Conservation (phyloP, 139 green algal species). For the Cymbomonas tetramitiformis region DNA sequence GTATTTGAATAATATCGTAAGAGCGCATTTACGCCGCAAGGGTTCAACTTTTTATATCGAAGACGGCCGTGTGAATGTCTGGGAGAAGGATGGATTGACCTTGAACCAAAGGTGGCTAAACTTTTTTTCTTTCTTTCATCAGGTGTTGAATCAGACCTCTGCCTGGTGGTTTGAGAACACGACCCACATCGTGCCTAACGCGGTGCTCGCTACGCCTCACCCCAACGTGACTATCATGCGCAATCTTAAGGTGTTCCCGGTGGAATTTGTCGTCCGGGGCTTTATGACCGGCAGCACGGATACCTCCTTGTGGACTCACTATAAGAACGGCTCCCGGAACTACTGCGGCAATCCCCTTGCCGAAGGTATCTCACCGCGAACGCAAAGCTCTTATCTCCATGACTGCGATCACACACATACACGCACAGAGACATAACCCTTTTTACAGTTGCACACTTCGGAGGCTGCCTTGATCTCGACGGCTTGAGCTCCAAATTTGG, state of each 20-base stretch:
- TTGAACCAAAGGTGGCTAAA: neutral
- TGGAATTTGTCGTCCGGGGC: constrained; percentile 91
- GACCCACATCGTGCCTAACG: constrained; percentile 71
- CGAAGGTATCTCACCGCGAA: no score
- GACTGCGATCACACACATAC: neutral
- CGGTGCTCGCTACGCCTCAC: constrained; percentile 62
- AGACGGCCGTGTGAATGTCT: neutral
- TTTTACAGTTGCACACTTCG: no score
- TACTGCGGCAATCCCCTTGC: constrained; percentile 93
- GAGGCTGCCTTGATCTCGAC: no score
- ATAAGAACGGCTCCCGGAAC: constrained; percentile 44
- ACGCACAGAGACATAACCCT: no score
- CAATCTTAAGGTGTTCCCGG: constrained; percentile 84
- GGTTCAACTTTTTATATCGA: neutral
- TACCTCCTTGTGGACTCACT: constrained; percentile 95
- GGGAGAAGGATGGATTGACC: neutral
- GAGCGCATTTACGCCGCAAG: no score
- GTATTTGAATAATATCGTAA: no score
- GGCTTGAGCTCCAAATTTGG: no score
- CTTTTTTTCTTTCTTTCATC: constrained; percentile 2
- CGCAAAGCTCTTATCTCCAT: neutral
- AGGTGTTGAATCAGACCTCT: constrained; percentile 88
- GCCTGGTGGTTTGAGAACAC: constrained; percentile 89
- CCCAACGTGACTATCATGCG: constrained; percentile 84
- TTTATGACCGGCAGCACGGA: constrained; percentile 91